phyloP scores from a whole-genome alignment of 2,329 filamentous ascomycete species.

The Trichoderma simmonsii region DNA sequence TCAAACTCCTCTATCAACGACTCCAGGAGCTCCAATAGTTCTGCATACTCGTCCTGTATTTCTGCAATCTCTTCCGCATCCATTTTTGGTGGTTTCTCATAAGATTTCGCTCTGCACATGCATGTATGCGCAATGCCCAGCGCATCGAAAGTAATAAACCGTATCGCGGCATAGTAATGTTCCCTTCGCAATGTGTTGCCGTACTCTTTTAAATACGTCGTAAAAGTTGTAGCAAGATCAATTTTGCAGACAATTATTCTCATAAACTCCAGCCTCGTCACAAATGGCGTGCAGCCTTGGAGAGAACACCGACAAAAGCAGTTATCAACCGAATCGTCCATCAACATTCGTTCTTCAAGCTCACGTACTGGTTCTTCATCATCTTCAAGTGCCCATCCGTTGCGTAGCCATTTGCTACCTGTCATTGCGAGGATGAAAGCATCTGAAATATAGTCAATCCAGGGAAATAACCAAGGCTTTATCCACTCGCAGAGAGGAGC shows the following conservation, averaged over 20 bases:
- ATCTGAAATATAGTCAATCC: neutral
- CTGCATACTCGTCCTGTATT: neutral
- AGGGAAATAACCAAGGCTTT: accelerated
- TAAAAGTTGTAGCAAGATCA: neutral
- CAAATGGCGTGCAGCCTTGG: neutral
- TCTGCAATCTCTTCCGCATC: neutral
- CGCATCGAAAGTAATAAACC: neutral
- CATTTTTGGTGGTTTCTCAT: too few relatives aligned
- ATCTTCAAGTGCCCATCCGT: neutral
- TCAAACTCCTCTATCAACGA: neutral
- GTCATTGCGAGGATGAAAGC: neutral
- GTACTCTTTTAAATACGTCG: neutral
- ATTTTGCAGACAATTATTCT: neutral
- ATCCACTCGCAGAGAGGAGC: neutral
- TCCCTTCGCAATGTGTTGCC: neutral
- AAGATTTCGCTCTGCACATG: too few relatives aligned
- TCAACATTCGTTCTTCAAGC: neutral
- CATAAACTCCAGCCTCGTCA: neutral
- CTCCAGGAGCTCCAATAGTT: neutral
- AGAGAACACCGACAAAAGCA: neutral
- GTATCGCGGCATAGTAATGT: neutral
- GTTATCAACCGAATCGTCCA: neutral
- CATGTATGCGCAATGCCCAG: neutral
- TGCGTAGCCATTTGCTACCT: neutral
- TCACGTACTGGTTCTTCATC: neutral